Base-by-base conservation (phyloP, 495 filamentous ascomycete species). In the Oleoguttula mirabilis region DNA sequence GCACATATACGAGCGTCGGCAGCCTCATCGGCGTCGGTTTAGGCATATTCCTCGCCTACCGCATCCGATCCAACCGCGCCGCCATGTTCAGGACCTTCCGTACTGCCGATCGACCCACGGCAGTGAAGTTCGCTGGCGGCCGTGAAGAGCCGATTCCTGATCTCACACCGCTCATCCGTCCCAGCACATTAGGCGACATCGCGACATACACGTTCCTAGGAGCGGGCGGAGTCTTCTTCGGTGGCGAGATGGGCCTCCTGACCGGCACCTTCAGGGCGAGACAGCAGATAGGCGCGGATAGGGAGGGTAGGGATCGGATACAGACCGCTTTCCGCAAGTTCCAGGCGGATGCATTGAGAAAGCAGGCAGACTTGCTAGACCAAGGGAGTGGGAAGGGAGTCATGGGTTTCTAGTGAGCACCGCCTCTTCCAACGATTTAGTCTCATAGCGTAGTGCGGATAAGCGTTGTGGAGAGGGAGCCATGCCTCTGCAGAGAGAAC, bases 271-370 rank as follows among this genome's bases (percentile, higher is more conserved):
- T 63, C 10, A 62, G 66, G 5, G 76, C 70, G 8, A 65, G 65
- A 23, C 57, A 69, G 15, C 60, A 53, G 3, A 71, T 84, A 39
- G 63, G 58, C 0, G 47, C 50, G 15, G 75, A 84, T 55, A 63
- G 73, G 0, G 73, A 74, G 36, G 59, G 60, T 10, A 63, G 61
- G 48, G 56, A 61, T 55, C 58, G 79, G 39, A 74, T 84, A 28
- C 73, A 80, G 60, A 66, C 52, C n/a, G 79, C 78, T 0, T 82
- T 80, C 41, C 60, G 69, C 41, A 67, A 63, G 36, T 80, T 79
- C 53, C 70, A 68, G 31, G 72, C 72, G 0, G 79, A 83, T 58
- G 65, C 72, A 12, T 55, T 82, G 43, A 66, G 73, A 42, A 66
- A 64, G 39, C 64, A 82, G 55, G 65, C 76, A 1, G 63, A 76